A percentile compares a stretch with the other conserved stretches of the same genome.
phyloP scores from a whole-genome alignment of 352 stramenopile species.

The Globisporangium mamillatum region DNA sequence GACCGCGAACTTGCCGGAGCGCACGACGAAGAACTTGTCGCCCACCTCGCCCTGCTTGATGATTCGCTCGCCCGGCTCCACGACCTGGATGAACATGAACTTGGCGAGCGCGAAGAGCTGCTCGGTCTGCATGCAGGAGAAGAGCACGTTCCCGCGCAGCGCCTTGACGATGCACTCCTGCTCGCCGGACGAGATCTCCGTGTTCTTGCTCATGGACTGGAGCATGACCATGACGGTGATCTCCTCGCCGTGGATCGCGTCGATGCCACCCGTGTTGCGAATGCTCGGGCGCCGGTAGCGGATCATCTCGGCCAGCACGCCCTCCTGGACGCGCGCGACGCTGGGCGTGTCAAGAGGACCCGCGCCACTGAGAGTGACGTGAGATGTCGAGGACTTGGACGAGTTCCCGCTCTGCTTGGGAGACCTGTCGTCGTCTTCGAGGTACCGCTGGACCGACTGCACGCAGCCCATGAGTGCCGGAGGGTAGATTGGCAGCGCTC shows the following conservation, averaged over 20 bases:
- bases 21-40: conserved; percentile 77
- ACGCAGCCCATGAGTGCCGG: neutral
- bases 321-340: conserved; percentile 39
- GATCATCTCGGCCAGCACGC: conserved; percentile 46
- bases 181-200: conserved; percentile 30
- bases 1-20: conserved; percentile 52
- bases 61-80: conserved; percentile 70
- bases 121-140: conserved; percentile 71
- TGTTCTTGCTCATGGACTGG: conserved; percentile 22
- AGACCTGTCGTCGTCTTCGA: neutral
- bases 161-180: conserved; percentile 50
- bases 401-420: neutral
- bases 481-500: no score
- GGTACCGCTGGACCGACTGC: neutral
- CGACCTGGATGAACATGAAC: conserved; percentile 74
- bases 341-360: conserved; percentile 25
- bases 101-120: conserved; percentile 70
- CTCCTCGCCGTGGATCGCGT: conserved; percentile 32
- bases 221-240: conserved; percentile 29
- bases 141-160: conserved; percentile 71
- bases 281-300: conserved; percentile 41
- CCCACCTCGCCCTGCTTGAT: conserved; percentile 75
- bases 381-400: neutral
- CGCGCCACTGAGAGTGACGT: no score
- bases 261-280: conserved; percentile 27